These are phyloP conservation scores for Acanthamoeba sp. DNA, from an alignment of 208 protist species.

Conservation along the genomic window DNA sequence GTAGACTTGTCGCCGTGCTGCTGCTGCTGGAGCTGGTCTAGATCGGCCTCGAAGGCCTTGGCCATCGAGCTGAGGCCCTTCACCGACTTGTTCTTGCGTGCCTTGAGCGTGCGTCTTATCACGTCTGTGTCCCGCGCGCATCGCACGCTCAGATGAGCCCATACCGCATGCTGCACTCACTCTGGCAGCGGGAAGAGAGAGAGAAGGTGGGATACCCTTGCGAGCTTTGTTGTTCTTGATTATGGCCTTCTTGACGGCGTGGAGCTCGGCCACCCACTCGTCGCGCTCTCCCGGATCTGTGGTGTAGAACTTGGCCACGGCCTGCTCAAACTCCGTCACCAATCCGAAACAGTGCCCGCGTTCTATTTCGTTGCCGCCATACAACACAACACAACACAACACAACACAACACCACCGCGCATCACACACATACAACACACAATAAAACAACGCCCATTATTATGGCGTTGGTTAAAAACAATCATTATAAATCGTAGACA, in stretches of 20 bases:
- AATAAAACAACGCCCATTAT: too few relatives aligned
- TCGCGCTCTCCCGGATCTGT: not conserved
- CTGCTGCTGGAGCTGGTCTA: not conserved
- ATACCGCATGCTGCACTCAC: too few relatives aligned
- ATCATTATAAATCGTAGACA: not conserved
- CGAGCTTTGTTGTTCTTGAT: slow-evolving; percentile 6
- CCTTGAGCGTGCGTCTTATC: slow-evolving; percentile 12
- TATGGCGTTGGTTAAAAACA: not conserved
- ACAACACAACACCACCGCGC: not conserved
- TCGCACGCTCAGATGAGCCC: too few relatives aligned
- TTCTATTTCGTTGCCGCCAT: too few relatives aligned
- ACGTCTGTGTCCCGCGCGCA: too few relatives aligned
- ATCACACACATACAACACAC: not conserved
- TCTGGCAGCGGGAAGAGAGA: too few relatives aligned
- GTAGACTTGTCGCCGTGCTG: not conserved
- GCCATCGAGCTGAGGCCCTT: slow-evolving; percentile 26
- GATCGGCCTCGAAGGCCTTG: slow-evolving; percentile 10
- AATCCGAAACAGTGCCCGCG: not conserved
- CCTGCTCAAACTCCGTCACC: not conserved
- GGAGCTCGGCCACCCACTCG: not conserved
- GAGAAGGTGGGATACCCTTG: too few relatives aligned
- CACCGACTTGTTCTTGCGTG: slow-evolving; percentile 31
- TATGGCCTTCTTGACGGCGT: slow-evolving; percentile 13
- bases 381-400: too few relatives aligned
- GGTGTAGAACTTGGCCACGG: slow-evolving; percentile 32